Conservation (phyloP, 78 protist species). For the Dictyostelium firmibasis region DNA sequence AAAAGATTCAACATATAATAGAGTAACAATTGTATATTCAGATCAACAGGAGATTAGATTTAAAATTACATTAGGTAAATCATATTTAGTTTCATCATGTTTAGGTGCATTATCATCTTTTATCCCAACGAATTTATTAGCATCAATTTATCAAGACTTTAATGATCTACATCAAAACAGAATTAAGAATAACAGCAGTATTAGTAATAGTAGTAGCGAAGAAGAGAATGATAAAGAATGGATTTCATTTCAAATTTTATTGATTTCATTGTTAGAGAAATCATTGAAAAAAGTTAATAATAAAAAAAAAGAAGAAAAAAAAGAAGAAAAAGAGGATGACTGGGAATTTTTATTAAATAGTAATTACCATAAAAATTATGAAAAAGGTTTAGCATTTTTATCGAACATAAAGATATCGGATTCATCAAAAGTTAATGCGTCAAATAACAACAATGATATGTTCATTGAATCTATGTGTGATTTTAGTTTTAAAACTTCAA, state of each 20-base stretch:
- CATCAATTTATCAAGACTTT: background rate
- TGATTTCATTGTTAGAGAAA: background rate
- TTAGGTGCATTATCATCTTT: constrained; percentile 4
- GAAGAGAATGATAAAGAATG: constrained; percentile 4
- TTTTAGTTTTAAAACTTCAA: background rate
- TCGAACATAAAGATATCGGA: background rate
- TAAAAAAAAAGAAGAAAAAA: background rate
- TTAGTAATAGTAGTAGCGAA: background rate
- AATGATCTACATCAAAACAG: background rate
- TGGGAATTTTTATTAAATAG: constrained; percentile 36
- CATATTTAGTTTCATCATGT: constrained; percentile 26
- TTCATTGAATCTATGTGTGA: background rate
- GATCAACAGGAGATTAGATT: constrained; percentile 4
- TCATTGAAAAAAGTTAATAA: background rate
- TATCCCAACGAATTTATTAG: background rate
- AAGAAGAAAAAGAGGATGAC: background rate
- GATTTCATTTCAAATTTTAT: constrained; percentile 23
- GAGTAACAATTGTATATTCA: constrained; percentile 5
- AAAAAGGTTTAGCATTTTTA: background rate
- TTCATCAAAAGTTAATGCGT: background rate
- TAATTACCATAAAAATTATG: constrained; percentile 11
- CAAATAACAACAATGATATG: background rate
- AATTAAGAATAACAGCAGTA: background rate
- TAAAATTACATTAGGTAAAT: background rate
- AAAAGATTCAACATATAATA: constrained; percentile 4